phyloP scores from a whole-genome alignment of 805 yeast genomes.

The Schwanniomyces occidentalis region DNA sequence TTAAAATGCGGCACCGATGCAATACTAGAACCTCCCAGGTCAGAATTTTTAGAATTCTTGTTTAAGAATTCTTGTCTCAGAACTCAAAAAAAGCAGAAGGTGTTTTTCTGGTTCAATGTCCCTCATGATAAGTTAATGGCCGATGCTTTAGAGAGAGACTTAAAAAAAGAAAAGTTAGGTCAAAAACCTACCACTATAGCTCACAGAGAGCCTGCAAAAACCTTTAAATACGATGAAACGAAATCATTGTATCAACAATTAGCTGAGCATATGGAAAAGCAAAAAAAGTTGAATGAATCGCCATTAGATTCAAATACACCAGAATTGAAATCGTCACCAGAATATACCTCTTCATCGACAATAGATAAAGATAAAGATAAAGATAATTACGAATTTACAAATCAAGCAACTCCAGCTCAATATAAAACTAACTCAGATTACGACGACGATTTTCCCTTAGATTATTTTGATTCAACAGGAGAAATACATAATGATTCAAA shows the following conservation, averaged over 20 bases:
- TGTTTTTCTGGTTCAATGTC: conserved; percentile 94
- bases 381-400: conserved; percentile 15
- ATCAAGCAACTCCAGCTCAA: conserved; percentile 24
- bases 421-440: conserved; percentile 27
- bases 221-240: conserved; percentile 65
- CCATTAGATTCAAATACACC: conserved; percentile 5
- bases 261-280: conserved; percentile 29
- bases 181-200: conserved; percentile 75
- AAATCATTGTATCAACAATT: conserved; percentile 57
- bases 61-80: conserved; percentile 85
- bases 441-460: conserved; percentile 72
- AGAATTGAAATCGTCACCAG: conserved; percentile 13
- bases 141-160: conserved; percentile 90
- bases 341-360: conserved; percentile 11
- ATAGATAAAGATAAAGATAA: conserved; percentile 1
- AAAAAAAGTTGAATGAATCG: conserved; percentile 8
- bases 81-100: conserved; percentile 96
- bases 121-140: conserved; percentile 90
- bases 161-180: conserved; percentile 67
- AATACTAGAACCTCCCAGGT: conserved; percentile 80
- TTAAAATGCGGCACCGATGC: conserved; percentile 88
- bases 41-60: conserved; percentile 78
- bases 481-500: conserved; percentile 10
- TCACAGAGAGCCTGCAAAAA: conserved; percentile 72
- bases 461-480: conserved; percentile 51